Base-by-base conservation (phyloP, 371 early-diverging fungal genomes). In the Cokeromyces recurvatus region DNA sequence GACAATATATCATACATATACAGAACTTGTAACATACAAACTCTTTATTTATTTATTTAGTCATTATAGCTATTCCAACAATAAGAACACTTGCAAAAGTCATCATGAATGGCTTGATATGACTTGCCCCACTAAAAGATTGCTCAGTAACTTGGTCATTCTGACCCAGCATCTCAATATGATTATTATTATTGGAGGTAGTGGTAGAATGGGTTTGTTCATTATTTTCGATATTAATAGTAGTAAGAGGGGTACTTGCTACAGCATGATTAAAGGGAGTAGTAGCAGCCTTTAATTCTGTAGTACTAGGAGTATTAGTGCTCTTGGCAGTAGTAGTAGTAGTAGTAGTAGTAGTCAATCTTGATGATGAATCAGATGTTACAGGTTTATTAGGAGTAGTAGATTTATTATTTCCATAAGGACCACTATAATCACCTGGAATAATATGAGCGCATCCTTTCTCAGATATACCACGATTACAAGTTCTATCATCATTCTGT, bases 351-450 rank as follows among this genome's bases (percentile, higher is more conserved):
- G 35, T 32, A 21, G 42, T 41, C 8, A 7, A n/a, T n/a, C n/a
- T n/a, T n/a, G n/a, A n/a, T n/a, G n/a, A n/a, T n/a, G n/a, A n/a
- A n/a, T n/a, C n/a, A n/a, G n/a, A n/a, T n/a, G n/a, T n/a, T n/a
- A n/a, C n/a, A n/a, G n/a, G n/a, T n/a, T n/a, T 40, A 25, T 40
- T 25, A 32, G 71, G 61, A 37, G 66, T 64, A 40, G 51, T 62
- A 16, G 73, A 75, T 27, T 71, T 61, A 15, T 71, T 63, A 32
- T 38, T 38, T 16, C 40, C 47, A 31, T 55, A 35, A 36, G 75
- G 75, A 2, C 75, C 75, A 57, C 64, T 64, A 34, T 78, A 82
- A 43, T 77, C 69, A 34, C 79, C 79, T 38, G 77, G 77, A 24
- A 82, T 52, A 43, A 82, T 65, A 25, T 41, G 46, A 22, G 58